Conservation (phyloP, 768 basidiomycete genomes). For the Phaeolepiota aurea region DNA sequence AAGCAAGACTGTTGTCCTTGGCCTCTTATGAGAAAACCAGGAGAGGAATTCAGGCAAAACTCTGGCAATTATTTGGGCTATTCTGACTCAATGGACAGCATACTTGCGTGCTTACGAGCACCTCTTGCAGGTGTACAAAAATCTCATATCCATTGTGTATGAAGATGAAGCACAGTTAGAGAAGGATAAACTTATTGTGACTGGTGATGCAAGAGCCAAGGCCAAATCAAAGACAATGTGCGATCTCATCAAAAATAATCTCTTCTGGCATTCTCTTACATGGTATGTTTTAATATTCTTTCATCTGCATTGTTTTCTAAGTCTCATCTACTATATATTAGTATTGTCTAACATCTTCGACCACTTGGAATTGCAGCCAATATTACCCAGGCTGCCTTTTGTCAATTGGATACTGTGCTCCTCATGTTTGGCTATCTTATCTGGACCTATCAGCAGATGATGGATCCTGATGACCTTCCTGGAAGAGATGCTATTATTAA, state of each 20-base stretch:
- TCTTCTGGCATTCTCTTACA: slow-evolving; percentile 16
- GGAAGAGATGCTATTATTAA: slow-evolving; percentile 10
- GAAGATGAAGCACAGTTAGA: slow-evolving; percentile 6
- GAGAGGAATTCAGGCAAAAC: slow-evolving; percentile 20
- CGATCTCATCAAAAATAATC: slow-evolving; percentile 7
- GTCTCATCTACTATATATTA: slow-evolving; percentile 1
- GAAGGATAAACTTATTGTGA: slow-evolving; percentile 3
- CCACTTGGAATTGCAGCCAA: slow-evolving; percentile 30
- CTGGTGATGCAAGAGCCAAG: slow-evolving; percentile 5
- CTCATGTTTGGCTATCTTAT: slow-evolving; percentile 21
- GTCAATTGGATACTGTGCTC: slow-evolving; percentile 23
- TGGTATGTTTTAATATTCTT: slow-evolving; percentile 10
- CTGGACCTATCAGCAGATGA: slow-evolving; percentile 11
- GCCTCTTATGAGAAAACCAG: slow-evolving; percentile 14
- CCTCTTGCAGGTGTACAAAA: slow-evolving; percentile 13
- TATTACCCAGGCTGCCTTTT: slow-evolving; percentile 18
- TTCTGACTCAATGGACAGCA: slow-evolving; percentile 26
- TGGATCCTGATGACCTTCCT: slow-evolving; percentile 5
- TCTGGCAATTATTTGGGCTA: slow-evolving; percentile 20
- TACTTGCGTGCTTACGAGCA: slow-evolving; percentile 17
- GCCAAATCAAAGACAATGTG: slow-evolving; percentile 10
- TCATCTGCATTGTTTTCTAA: neutral
- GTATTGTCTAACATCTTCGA: slow-evolving; percentile 14
- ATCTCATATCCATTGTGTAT: slow-evolving; percentile 8
- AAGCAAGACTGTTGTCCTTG: slow-evolving; percentile 24